These are phyloP conservation scores for Penicillium egyptiacum DNA, from an alignment of 495 filamentous ascomycete species.

Conservation along the genomic window DNA sequence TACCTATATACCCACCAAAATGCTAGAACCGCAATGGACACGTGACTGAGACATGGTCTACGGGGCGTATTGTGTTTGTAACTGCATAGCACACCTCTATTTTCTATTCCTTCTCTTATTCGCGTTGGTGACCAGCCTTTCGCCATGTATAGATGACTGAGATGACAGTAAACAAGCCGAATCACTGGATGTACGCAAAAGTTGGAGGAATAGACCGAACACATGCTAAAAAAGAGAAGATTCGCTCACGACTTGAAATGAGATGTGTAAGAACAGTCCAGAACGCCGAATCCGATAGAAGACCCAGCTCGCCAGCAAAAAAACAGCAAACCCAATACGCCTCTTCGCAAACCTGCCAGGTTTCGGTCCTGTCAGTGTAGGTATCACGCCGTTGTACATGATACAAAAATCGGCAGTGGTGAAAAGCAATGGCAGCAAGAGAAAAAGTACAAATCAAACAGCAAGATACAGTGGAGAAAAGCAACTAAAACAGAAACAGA, in stretches of 20 bases:
- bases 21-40: not conserved
- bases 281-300: conserved; percentile 17
- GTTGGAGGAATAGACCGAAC: not conserved
- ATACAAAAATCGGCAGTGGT: conserved; percentile 20
- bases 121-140: not conserved
- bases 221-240: not conserved
- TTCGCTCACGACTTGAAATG: conserved; percentile 9
- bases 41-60: not conserved
- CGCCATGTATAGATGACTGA: not conserved
- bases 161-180: not conserved
- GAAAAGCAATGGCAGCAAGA: conserved; percentile 10
- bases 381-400: conserved; percentile 31
- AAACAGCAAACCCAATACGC: conserved; percentile 22
- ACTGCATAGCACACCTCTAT: not conserved
- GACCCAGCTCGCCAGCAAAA: conserved; percentile 22
- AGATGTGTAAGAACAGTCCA: conserved; percentile 1
- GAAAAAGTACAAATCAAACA: conserved; percentile 4
- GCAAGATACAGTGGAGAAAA: conserved; percentile 9
- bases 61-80: not conserved
- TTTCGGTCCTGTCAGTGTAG: conserved; percentile 19
- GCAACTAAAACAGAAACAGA: conserved; percentile 12
- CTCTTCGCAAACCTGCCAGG: conserved; percentile 26
- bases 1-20: not conserved
- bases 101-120: not conserved
- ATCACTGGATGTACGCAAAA: not conserved